phyloP scores from a whole-genome alignment of 306 rosid genomes.

The Begonia fuchsioides region DNA sequence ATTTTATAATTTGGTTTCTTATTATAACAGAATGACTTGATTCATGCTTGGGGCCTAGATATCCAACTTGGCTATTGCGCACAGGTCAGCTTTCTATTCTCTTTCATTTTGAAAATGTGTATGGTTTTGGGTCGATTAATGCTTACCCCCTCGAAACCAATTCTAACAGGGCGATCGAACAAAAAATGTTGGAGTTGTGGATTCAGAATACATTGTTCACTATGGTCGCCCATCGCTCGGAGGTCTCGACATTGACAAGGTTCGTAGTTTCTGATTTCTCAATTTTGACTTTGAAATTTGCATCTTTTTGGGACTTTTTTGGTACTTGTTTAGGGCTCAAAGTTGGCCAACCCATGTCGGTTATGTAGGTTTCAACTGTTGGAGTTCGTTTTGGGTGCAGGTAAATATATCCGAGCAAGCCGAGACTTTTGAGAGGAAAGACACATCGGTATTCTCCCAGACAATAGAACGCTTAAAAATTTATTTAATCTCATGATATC shows the following conservation, averaged over 20 bases:
- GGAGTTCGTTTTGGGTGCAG: too few relatives aligned
- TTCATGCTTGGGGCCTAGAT: conserved; percentile 97
- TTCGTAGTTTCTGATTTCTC: not conserved
- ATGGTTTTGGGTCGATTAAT: not conserved
- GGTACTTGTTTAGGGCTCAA: too few relatives aligned
- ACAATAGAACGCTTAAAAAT: too few relatives aligned
- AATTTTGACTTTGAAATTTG: too few relatives aligned
- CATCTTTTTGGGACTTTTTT: too few relatives aligned
- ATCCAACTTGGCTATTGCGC: conserved; percentile 89
- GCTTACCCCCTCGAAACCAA: not conserved
- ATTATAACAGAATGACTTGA: conserved; percentile 55
- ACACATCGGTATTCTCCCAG: not conserved
- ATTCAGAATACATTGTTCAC: conserved; percentile 75
- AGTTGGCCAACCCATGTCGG: too few relatives aligned
- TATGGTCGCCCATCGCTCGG: conserved; percentile 82
- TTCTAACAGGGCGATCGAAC: conserved; percentile 63
- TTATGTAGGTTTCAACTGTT: conserved; percentile 24
- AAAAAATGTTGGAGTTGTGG: conserved; percentile 75
- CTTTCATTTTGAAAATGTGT: not conserved
- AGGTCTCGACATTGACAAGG: conserved; percentile 17
- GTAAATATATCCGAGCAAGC: too few relatives aligned
- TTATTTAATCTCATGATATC: too few relatives aligned
- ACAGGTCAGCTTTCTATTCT: conserved; percentile 44
- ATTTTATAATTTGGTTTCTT: too few relatives aligned
- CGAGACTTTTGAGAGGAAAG: not conserved